Evolutionary conservation across 192 early-diverging fungal genomes (phyloP).

Genomic region (Chytriomyces sp.): DNA sequence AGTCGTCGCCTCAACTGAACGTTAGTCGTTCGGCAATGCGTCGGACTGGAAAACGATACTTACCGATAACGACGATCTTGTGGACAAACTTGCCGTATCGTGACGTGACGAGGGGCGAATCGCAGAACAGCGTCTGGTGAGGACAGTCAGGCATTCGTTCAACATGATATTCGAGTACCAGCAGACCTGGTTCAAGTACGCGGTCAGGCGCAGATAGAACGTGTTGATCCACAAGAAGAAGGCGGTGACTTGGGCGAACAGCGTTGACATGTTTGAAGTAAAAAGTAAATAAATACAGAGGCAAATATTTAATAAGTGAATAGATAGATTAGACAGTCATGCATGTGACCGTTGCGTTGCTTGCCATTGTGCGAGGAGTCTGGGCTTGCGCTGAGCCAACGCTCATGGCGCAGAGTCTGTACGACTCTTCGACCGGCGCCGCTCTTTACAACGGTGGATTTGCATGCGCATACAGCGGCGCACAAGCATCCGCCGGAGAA

Average conservation of each 20-base stretch:
- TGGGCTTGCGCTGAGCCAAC: no score
- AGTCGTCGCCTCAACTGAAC: slow-evolving; percentile 41
- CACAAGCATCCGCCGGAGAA: background rate
- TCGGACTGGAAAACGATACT: background rate
- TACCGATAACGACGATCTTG: slow-evolving; percentile 44
- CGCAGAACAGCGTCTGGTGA: slow-evolving; percentile 10
- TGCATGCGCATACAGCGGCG: background rate
- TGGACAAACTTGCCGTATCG: slow-evolving; percentile 34
- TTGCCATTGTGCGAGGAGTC: no score
- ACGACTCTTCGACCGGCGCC: slow-evolving; percentile 9
- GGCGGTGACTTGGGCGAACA: background rate
- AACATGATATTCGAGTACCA: background rate
- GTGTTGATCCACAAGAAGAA: slow-evolving; percentile 1
- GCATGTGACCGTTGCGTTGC: no score
- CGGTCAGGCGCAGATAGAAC: background rate
- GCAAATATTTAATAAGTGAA: no score
- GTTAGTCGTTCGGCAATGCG: background rate
- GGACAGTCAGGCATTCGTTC: no score
- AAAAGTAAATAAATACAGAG: no score
- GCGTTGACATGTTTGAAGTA: no score
- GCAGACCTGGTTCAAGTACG: slow-evolving; percentile 12
- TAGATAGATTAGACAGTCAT: no score
- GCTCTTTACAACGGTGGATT: slow-evolving; percentile 18
- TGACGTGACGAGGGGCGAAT: slow-evolving; percentile 4
- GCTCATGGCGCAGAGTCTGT: background rate